Conservation (phyloP, 2,329 filamentous ascomycete genomes). For the Epichloe coenophiala region DNA sequence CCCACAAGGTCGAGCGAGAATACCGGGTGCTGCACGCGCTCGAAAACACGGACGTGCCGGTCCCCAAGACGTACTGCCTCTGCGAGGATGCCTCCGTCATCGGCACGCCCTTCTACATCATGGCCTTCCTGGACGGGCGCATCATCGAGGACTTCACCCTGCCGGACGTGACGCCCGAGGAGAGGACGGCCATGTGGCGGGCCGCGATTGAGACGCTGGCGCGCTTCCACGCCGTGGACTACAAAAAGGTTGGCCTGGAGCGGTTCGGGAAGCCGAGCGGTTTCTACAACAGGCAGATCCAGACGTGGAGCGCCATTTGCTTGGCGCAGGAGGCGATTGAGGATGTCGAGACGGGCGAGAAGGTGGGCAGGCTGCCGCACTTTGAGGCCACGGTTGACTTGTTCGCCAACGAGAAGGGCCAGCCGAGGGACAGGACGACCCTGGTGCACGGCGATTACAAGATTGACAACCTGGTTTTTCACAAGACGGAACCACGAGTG, state of each 20-base stretch:
- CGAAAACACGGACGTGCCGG: slow-evolving; percentile 64
- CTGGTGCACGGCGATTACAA: slow-evolving; percentile 96
- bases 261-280: slow-evolving; percentile 59
- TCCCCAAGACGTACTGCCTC: slow-evolving; percentile 69
- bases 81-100: slow-evolving; percentile 72
- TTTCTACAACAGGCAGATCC: slow-evolving; percentile 79
- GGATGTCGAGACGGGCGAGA: slow-evolving; percentile 62
- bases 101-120: slow-evolving; percentile 91
- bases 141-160: slow-evolving; percentile 85
- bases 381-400: slow-evolving; percentile 69
- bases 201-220: slow-evolving; percentile 74
- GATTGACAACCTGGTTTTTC: slow-evolving; percentile 82
- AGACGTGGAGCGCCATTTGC: slow-evolving; percentile 69
- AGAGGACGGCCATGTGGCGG: slow-evolving; percentile 72
- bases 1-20: slow-evolving; percentile 93
- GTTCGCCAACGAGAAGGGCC: slow-evolving; percentile 54
- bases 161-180: slow-evolving; percentile 52
- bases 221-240: slow-evolving; percentile 66
- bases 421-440: slow-evolving; percentile 64
- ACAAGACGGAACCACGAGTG: slow-evolving; percentile 74
- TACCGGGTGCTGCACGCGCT: slow-evolving; percentile 82
- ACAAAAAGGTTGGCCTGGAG: slow-evolving; percentile 51
- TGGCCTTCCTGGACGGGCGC: slow-evolving; percentile 88
- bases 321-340: slow-evolving; percentile 59
- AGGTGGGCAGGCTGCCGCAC: slow-evolving; percentile 73